Evolutionary conservation across 139 green algal genomes (phyloP), one percentile per base, ranked within the genome.

Genomic region (Pleodorina starrii): DNA sequence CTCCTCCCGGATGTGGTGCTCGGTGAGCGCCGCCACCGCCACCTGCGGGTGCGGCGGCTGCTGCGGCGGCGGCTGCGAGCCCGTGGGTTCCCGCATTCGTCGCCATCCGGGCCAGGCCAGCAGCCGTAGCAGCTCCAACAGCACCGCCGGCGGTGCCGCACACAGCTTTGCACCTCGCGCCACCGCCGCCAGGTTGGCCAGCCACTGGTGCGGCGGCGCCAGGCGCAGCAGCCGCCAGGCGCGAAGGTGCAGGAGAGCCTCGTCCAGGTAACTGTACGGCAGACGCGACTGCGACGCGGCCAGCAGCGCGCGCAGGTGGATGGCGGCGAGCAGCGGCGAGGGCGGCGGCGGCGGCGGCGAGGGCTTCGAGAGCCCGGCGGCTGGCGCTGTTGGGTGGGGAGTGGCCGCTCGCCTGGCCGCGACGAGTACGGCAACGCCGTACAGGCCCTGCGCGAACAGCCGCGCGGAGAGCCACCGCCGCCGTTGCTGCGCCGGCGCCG

Each of bases 241-340:
- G 43, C 82, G 82, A 29, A 88, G 60, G 82, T 88, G 82, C 82
- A 80, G 19, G 12, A 79, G 66, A 16, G 5, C 21, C 43, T 88
- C 38, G 82, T 88, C 82, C 32, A 76, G 44, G 43, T 88, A 88
- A 19, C 44, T 25, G 82, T 80, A 50, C 82, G 23, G 44, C 82
- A 88, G 46, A 16, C 32, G 46, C 23, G 44, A 43, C 7, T 40
- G 6, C 7, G 82, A 88, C 9, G 82, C 82, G 2, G 63, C 43
- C 43, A 88, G 66, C 43, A 88, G 82, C 17, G 66, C 21, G 6
- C 82, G 82, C 0, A 88, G 25, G 27, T 76, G 43, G 23, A 77
- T 35, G 0, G n/a, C 5, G 1, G 81, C 17, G 21, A 87, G 60
- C n/a, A 87, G 60, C 60, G 81, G 60, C 42, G 21, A 27, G 35